phyloP scores from a whole-genome alignment of 176 grass and related monocot species.

The Triticum timopheevii region DNA sequence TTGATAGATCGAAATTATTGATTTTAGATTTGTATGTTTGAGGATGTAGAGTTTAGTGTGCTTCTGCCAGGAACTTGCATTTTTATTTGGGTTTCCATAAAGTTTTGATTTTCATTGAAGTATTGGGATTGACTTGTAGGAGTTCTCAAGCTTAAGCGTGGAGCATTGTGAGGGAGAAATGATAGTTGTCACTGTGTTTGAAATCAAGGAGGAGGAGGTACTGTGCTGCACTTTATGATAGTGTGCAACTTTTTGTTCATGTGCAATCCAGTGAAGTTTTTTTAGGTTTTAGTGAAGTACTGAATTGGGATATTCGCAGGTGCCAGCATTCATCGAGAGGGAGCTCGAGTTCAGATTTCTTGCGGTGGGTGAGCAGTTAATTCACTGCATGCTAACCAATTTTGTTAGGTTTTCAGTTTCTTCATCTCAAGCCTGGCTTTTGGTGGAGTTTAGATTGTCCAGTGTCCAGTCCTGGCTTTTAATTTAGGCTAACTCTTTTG shows the following conservation, averaged over 20 bases:
- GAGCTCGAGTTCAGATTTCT: conserved; percentile 93
- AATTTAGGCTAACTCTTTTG: neutral
- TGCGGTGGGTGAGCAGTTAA: conserved; percentile 45
- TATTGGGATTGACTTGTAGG: conserved; percentile 45
- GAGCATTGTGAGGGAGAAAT: conserved; percentile 62
- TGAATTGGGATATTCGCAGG: conserved; percentile 43
- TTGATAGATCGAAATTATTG: conserved; percentile 16
- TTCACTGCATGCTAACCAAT: neutral
- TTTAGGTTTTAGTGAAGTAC: neutral
- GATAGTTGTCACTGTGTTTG: conserved; percentile 81
- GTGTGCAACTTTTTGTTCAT: neutral
- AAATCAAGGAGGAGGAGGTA: conserved; percentile 82
- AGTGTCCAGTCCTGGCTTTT: neutral
- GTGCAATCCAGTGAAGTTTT: neutral
- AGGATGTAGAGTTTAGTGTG: neutral
- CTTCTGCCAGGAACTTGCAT: neutral
- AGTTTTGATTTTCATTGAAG: conserved; percentile 11
- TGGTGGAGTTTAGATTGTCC: conserved; percentile 5
- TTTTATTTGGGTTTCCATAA: neutral
- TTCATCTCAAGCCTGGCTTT: neutral
- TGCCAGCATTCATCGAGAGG: conserved; percentile 90
- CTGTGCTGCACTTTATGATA: neutral
- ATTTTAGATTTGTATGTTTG: conserved; percentile 10
- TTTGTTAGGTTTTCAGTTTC: conserved; percentile 22
- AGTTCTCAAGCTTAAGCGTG: conserved; percentile 88